phyloP scores from a whole-genome alignment of 345 rosid genomes.

The Brassica incana region DNA sequence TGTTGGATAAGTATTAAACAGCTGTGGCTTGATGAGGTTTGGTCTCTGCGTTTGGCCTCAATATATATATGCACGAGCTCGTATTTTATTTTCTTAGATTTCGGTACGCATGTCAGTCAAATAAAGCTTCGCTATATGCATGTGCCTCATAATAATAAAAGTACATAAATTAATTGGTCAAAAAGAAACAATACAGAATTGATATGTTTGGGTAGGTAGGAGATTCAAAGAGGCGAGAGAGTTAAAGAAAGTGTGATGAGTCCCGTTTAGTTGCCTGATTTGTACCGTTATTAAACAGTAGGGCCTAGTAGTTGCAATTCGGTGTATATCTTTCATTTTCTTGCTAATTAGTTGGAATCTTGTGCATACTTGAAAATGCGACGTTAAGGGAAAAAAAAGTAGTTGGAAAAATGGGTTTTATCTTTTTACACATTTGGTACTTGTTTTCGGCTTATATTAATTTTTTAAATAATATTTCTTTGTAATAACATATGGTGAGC shows the following conservation, averaged over 20 bases:
- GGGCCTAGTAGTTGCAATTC: neutral
- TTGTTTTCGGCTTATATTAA: too few relatives aligned
- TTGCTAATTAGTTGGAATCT: conserved; percentile 5
- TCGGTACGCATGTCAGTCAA: conserved; percentile 31
- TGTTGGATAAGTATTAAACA: neutral
- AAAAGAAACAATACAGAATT: neutral
- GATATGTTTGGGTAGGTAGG: neutral
- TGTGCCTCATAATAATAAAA: conserved; percentile 6
- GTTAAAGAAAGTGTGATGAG: conserved; percentile 22
- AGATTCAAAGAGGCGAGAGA: conserved; percentile 14
- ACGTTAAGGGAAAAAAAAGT: too few relatives aligned
- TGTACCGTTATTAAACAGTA: conserved; percentile 27
- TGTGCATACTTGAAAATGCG: neutral
- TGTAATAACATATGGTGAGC: too few relatives aligned
- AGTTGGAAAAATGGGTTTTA: too few relatives aligned
- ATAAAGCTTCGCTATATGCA: conserved; percentile 23
- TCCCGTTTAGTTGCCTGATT: conserved; percentile 21
- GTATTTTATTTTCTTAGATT: neutral
- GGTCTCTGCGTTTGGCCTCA: conserved; percentile 11
- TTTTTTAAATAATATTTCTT: too few relatives aligned
- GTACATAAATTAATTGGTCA: neutral
- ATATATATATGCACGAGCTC: conserved; percentile 27
- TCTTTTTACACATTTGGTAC: too few relatives aligned
- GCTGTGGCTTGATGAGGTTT: conserved; percentile 27
- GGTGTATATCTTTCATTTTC: neutral